A percentile compares a stretch with the other conserved stretches of the same genome.
Conservation (phyloP, 2,329 filamentous ascomycete genomes). For the Fusarium irregulare region DNA sequence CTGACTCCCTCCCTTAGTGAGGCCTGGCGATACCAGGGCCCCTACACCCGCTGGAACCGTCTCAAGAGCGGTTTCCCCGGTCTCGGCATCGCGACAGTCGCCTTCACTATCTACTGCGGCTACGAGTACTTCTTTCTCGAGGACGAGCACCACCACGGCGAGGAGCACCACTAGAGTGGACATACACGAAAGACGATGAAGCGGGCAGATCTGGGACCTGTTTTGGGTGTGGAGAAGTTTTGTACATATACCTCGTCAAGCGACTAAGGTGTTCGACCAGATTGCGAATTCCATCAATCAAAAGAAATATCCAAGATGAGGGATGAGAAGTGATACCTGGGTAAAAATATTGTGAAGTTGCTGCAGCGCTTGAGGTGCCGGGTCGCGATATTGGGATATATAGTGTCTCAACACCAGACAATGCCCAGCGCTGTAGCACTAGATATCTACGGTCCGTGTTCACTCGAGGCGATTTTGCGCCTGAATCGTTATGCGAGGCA, state of each 20-base stretch:
- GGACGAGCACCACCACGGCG: constrained; percentile 71
- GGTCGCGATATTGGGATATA: background rate
- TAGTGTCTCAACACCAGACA: background rate
- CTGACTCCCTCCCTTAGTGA: constrained; percentile 69
- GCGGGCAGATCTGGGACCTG: constrained; percentile 16
- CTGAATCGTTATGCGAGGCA: background rate
- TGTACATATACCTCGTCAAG: constrained; percentile 44
- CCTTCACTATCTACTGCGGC: constrained; percentile 88
- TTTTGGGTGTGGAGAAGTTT: constrained; percentile 22
- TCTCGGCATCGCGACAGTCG: constrained; percentile 89
- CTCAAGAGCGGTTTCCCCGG: constrained; percentile 90
- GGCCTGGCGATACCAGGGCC: constrained; percentile 92
- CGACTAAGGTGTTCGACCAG: constrained; percentile 32
- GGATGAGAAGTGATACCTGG: background rate
- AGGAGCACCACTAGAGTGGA: constrained; percentile 65
- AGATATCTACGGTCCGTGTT: too few species aligned
- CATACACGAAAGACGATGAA: constrained; percentile 25
- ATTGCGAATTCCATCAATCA: constrained; percentile 37
- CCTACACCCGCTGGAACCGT: constrained; percentile 88
- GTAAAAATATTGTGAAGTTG: background rate
- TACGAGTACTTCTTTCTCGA: constrained; percentile 90
- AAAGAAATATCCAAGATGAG: constrained; percentile 24
- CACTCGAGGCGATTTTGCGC: background rate
- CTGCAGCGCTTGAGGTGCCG: background rate
- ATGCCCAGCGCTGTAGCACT: background rate